Conservation (phyloP, 1,139 yeast species). For the Magnusiomyces sp. region DNA sequence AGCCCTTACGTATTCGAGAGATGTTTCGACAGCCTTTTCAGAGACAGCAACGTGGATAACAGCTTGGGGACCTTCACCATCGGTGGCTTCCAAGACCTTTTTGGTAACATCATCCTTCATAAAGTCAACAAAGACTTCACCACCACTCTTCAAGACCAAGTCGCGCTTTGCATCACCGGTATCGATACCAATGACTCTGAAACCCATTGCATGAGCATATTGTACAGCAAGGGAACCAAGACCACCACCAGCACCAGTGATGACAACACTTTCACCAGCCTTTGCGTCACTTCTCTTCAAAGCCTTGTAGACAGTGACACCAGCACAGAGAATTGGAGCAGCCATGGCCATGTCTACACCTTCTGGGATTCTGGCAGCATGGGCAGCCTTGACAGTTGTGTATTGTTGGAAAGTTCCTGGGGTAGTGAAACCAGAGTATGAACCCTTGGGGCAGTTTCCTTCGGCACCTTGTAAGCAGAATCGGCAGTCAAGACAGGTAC, state of each 20-base stretch:
- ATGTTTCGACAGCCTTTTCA: slow-evolving; percentile 53
- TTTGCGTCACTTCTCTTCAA: slow-evolving; percentile 51
- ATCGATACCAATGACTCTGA: slow-evolving; percentile 60
- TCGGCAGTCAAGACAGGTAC: slow-evolving; percentile 21
- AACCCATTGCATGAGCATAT: slow-evolving; percentile 68
- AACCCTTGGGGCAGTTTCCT: slow-evolving; percentile 16
- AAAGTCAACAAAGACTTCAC: slow-evolving; percentile 61
- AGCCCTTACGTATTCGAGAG: slow-evolving; percentile 54
- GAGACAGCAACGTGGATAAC: slow-evolving; percentile 67
- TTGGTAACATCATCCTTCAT: slow-evolving; percentile 32
- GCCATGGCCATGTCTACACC: slow-evolving; percentile 58
- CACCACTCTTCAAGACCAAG: slow-evolving; percentile 48
- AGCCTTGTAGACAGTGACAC: slow-evolving; percentile 72
- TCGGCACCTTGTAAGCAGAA: slow-evolving; percentile 20
- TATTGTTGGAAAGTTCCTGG: slow-evolving; percentile 75
- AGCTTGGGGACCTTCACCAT: slow-evolving; percentile 57
- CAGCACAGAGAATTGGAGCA: slow-evolving; percentile 68
- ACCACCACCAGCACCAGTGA: slow-evolving; percentile 76
- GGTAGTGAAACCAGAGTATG: slow-evolving; percentile 50
- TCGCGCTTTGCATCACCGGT: slow-evolving; percentile 56
- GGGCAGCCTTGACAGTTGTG: slow-evolving; percentile 68
- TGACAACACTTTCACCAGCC: slow-evolving; percentile 66
- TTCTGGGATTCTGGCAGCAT: slow-evolving; percentile 62
- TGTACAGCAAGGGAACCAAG: slow-evolving; percentile 67
- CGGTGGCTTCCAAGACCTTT: slow-evolving; percentile 39